Percentiles rank a stretch among this genome's conserved stretches.
Conservation (phyloP, 78 protist species). For the Anaeramoeba flamelloides region DNA sequence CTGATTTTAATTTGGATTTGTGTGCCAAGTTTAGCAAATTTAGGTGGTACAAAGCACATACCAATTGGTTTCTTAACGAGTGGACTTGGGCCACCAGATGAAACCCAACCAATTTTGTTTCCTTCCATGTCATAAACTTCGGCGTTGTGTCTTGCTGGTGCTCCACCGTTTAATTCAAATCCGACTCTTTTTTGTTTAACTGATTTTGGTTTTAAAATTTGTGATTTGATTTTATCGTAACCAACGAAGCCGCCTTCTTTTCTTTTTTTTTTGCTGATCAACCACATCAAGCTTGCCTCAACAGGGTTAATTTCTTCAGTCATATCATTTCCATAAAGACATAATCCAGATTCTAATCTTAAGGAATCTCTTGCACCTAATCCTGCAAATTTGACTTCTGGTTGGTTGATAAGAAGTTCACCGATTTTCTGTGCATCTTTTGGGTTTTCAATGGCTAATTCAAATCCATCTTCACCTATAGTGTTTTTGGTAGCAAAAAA, state of each 20-base stretch:
- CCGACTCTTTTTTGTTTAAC: constrained; percentile 48
- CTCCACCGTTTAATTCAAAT: constrained; percentile 31
- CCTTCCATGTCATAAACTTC: not conserved
- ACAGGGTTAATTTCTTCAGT: constrained; percentile 51
- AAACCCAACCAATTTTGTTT: constrained; percentile 51
- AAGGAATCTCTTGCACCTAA: constrained; percentile 88
- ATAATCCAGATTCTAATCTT: constrained; percentile 86
- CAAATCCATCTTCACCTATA: constrained; percentile 95
- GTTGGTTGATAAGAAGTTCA: constrained; percentile 18
- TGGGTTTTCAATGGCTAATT: constrained; percentile 15
- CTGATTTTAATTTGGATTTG: constrained; percentile 41
- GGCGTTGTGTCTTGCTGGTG: constrained; percentile 59
- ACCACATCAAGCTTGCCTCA: constrained; percentile 71
- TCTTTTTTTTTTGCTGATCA: constrained; percentile 49
- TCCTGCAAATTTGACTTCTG: constrained; percentile 54
- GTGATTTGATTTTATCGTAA: constrained; percentile 36
- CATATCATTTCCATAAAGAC: constrained; percentile 86
- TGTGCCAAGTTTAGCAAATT: constrained; percentile 6
- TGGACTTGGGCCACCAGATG: constrained; percentile 68
- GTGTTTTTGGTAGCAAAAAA: no score
- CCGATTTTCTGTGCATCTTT: constrained; percentile 28
- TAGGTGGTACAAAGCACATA: constrained; percentile 52
- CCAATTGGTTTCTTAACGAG: constrained; percentile 46
- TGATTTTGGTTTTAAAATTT: constrained; percentile 23
- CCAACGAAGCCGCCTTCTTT: constrained; percentile 80